These are phyloP conservation scores for Zygnema circumcarinatum DNA, from an alignment of 139 green algal species.

Conservation along the genomic window DNA sequence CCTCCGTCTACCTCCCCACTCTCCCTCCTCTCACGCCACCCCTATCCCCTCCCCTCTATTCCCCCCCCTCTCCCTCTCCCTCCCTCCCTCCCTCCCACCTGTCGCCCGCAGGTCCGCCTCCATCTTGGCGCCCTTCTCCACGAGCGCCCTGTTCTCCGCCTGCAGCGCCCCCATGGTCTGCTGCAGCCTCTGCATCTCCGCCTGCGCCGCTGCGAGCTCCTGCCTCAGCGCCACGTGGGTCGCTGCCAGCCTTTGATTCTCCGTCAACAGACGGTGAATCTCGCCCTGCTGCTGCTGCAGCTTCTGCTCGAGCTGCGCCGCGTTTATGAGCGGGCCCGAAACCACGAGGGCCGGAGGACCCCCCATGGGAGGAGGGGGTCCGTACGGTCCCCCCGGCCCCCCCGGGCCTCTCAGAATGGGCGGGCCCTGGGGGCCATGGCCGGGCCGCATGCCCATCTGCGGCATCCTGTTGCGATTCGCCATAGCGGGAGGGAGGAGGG, in stretches of 20 bases:
- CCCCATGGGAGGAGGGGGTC: background rate
- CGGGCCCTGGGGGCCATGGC: background rate
- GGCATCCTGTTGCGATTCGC: background rate
- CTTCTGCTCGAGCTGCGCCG: slow-evolving; percentile 39
- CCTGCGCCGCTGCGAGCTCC: slow-evolving; percentile 50
- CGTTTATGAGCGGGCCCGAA: background rate
- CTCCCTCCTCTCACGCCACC: too few relatives aligned
- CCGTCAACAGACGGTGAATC: slow-evolving; percentile 49
- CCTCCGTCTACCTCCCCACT: too few relatives aligned
- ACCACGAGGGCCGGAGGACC: slow-evolving; percentile 6
- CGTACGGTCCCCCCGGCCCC: background rate
- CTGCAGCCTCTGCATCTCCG: slow-evolving; percentile 45
- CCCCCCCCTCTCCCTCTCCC: too few relatives aligned
- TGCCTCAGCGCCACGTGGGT: slow-evolving; percentile 52
- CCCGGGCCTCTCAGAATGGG: slow-evolving; percentile 14
- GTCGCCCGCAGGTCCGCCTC: slow-evolving; percentile 29
- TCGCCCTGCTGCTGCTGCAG: slow-evolving; percentile 30
- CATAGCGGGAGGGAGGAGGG: background rate
- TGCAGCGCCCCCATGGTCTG: slow-evolving; percentile 27
- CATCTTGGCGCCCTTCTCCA: slow-evolving; percentile 49
- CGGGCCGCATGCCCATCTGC: background rate
- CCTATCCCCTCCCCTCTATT: too few relatives aligned
- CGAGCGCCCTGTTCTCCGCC: slow-evolving; percentile 4
- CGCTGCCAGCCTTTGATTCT: slow-evolving; percentile 56
- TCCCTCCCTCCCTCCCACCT: too few relatives aligned